Percentiles rank a stretch among this genome's conserved stretches.
Evolutionary conservation across 352 stramenopile species (phyloP).

Genomic region (Globisporangium cystogenes): DNA sequence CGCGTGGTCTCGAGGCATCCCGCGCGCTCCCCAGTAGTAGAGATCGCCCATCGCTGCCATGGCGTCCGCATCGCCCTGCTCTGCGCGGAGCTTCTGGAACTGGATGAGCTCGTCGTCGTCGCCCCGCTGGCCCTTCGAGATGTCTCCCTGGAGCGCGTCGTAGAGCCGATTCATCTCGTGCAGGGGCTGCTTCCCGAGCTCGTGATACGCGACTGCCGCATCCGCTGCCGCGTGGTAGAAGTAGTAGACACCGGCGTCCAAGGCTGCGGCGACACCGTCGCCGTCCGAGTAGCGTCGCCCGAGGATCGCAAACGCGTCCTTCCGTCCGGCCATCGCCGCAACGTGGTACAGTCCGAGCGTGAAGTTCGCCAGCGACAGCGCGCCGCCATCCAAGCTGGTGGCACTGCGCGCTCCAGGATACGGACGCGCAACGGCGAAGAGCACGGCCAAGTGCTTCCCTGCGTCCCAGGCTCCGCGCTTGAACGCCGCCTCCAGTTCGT

Average conservation of each 20-base stretch:
- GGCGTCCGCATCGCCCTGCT: slow-evolving; percentile 67
- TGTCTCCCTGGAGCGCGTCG: slow-evolving; percentile 39
- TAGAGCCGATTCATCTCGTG: slow-evolving; percentile 76
- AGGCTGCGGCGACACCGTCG: slow-evolving; percentile 4
- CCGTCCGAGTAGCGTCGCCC: slow-evolving; percentile 33
- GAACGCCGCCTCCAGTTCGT: slow-evolving; percentile 19
- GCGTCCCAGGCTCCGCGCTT: slow-evolving; percentile 11
- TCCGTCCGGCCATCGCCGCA: slow-evolving; percentile 30
- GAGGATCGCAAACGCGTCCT: slow-evolving; percentile 50
- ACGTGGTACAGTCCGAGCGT: slow-evolving; percentile 44
- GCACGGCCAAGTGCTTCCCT: slow-evolving; percentile 23
- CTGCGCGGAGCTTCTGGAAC: slow-evolving; percentile 74
- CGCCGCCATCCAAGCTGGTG: not conserved
- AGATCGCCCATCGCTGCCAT: slow-evolving; percentile 86
- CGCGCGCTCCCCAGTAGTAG: slow-evolving; percentile 86
- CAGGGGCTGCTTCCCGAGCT: slow-evolving; percentile 65
- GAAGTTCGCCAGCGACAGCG: slow-evolving; percentile 8
- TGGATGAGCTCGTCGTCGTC: slow-evolving; percentile 87
- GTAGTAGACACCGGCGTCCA: slow-evolving; percentile 51
- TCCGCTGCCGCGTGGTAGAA: slow-evolving; percentile 46
- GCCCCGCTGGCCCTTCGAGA: slow-evolving; percentile 52
- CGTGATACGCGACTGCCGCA: slow-evolving; percentile 50
- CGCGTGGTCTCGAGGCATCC: slow-evolving; percentile 61
- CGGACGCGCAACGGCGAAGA: not conserved
- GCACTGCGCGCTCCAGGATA: not conserved